Conservation (phyloP, 441 rosid species). For the Erysimum pusillum region DNA sequence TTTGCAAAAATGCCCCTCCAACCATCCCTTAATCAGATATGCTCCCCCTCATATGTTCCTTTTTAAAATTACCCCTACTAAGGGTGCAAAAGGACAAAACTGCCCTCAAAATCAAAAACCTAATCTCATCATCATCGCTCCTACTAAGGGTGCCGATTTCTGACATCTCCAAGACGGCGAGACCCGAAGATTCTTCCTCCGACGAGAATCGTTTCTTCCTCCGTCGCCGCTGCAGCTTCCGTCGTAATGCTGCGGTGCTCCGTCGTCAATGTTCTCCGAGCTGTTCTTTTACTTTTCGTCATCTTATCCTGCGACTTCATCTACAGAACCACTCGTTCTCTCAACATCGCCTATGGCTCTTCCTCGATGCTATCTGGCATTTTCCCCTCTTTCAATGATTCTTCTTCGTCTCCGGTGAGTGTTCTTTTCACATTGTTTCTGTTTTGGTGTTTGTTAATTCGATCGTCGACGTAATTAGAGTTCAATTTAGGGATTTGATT, state of each 20-base stretch:
- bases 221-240: background rate
- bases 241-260: conserved; percentile 43
- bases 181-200: conserved; percentile 22
- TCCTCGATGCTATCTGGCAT: conserved; percentile 47
- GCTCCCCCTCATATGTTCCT: too few relatives aligned
- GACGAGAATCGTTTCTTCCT: conserved; percentile 23
- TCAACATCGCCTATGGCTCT: conserved; percentile 40
- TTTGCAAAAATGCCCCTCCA: too few relatives aligned
- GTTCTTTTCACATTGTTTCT: background rate
- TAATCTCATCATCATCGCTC: too few relatives aligned
- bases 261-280: conserved; percentile 30
- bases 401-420: conserved; percentile 48
- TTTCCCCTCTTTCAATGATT: conserved; percentile 43
- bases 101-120: too few relatives aligned
- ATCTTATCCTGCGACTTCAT: conserved; percentile 52
- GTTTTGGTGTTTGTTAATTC: background rate
- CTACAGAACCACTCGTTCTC: conserved; percentile 50
- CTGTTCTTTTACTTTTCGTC: conserved; percentile 40
- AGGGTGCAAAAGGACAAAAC: too few relatives aligned
- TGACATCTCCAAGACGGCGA: conserved; percentile 22
- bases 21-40: too few relatives aligned
- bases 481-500: conserved; percentile 19
- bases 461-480: background rate
- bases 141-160: too few relatives aligned
- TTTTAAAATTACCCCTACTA: too few relatives aligned